These are phyloP conservation scores for Fraxinus baroniana DNA, from an alignment of 305 asterid species.

Conservation along the genomic window DNA sequence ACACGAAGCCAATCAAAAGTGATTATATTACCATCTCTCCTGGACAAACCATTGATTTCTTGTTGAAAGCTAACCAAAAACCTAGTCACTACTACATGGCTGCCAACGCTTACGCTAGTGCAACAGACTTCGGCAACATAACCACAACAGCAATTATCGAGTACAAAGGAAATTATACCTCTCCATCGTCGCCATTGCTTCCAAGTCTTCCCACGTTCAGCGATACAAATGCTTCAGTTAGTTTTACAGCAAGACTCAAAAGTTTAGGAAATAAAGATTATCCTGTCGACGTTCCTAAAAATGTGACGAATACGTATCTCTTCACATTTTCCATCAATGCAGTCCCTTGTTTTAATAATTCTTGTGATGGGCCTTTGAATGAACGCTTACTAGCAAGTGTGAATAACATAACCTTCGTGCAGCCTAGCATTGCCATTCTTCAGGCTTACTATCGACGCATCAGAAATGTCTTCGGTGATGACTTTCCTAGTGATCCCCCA, in stretches of 20 bases:
- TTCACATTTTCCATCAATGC: conserved; percentile 51
- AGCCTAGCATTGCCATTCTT: conserved; percentile 38
- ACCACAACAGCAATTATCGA: conserved; percentile 44
- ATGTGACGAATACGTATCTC: conserved; percentile 24
- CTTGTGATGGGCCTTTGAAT: conserved; percentile 31
- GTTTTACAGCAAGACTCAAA: conserved; percentile 34
- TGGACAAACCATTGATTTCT: conserved; percentile 55
- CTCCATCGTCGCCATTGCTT: conserved; percentile 27
- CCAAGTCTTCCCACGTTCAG: conserved; percentile 33
- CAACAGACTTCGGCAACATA: background rate
- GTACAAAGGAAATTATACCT: conserved; percentile 34
- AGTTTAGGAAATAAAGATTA: conserved; percentile 37
- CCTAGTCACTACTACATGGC: conserved; percentile 60
- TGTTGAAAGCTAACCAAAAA: conserved; percentile 47
- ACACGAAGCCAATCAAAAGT: conserved; percentile 46
- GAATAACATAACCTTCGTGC: conserved; percentile 46
- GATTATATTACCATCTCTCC: conserved; percentile 52
- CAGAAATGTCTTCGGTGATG: conserved; percentile 33
- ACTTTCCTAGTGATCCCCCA: conserved; percentile 49
- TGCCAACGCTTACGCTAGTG: conserved; percentile 27
- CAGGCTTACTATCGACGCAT: conserved; percentile 33
- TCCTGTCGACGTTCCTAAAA: conserved; percentile 47
- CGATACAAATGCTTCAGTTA: conserved; percentile 26
- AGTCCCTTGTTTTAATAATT: conserved; percentile 23
- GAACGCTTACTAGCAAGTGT: conserved; percentile 35